Percentiles rank a stretch among this genome's conserved stretches.
phyloP scores from a whole-genome alignment of 352 stramenopile genomes.

The Saprolegnia parasitica region DNA sequence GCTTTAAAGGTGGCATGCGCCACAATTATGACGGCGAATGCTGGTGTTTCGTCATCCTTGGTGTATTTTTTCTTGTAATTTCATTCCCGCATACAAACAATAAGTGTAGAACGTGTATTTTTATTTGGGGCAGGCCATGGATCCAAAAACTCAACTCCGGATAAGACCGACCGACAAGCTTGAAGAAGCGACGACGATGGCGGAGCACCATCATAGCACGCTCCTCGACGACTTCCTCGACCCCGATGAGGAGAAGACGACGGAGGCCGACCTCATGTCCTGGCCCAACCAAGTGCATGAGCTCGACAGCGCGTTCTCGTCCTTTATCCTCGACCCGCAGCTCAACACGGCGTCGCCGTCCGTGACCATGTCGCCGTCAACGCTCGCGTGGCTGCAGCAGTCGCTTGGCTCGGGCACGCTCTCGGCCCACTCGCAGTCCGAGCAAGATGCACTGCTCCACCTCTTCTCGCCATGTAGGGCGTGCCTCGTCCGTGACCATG shows the following conservation, averaged over 20 bases:
- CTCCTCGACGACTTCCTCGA: constrained; percentile 1
- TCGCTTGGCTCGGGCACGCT: constrained; percentile 57
- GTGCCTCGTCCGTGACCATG: not conserved
- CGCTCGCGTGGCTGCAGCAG: constrained; percentile 71
- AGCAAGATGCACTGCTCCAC: constrained; percentile 2
- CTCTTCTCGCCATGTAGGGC: constrained; percentile 22
- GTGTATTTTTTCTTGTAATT: not conserved
- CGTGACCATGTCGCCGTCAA: constrained; percentile 60
- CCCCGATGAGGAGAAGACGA: not conserved
- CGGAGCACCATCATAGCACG: not conserved
- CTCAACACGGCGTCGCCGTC: constrained; percentile 8
- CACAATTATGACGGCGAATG: not conserved
- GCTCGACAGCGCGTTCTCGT: constrained; percentile 16
- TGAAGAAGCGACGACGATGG: not conserved
- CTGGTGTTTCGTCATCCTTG: not conserved
- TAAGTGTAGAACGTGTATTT: not conserved
- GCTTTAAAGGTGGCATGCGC: not conserved
- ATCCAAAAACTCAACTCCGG: not conserved
- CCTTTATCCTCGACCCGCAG: constrained; percentile 11
- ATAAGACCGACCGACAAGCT: not conserved
- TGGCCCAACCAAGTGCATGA: constrained; percentile 17
- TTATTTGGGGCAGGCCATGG: not conserved
- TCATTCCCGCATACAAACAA: not conserved
- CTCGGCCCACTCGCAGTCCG: constrained; percentile 44
- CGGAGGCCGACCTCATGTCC: not conserved